Evolutionary conservation across 2,329 filamentous ascomycete species (phyloP).

Genomic region (Ophiostoma pallidulum): DNA sequence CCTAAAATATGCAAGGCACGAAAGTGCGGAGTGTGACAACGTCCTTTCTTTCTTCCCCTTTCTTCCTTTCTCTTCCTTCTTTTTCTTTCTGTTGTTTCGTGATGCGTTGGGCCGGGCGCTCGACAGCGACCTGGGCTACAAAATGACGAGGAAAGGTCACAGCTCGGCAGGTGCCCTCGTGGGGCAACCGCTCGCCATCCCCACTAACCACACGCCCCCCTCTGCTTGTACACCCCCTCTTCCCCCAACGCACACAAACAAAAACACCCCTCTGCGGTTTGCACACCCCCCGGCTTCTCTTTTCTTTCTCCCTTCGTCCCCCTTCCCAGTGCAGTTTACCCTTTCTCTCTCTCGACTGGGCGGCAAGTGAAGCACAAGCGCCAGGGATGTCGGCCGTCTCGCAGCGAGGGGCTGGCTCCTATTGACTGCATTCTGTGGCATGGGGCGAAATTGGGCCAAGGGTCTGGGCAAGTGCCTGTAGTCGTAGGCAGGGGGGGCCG

Average conservation of each 20-base stretch:
- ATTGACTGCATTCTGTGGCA: background rate
- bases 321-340: no score
- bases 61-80: background rate
- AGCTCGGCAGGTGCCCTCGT: background rate
- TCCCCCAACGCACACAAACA: no score
- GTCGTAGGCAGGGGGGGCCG: no score
- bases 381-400: no score
- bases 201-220: background rate
- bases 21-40: no score
- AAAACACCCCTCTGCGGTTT: background rate
- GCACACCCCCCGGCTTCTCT: constrained; percentile 1
- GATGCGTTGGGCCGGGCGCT: no score
- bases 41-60: background rate
- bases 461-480: no score
- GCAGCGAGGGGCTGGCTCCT: background rate
- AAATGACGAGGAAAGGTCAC: background rate
- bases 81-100: background rate
- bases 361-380: no score
- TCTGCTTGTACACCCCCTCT: background rate
- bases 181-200: background rate
- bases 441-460: background rate
- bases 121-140: no score
- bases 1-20: no score
- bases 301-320: no score
- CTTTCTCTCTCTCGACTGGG: no score